Percentiles rank a stretch among this genome's conserved stretches.
phyloP scores from a whole-genome alignment of 306 rosid genomes.

The Luffa aegyptiaca region DNA sequence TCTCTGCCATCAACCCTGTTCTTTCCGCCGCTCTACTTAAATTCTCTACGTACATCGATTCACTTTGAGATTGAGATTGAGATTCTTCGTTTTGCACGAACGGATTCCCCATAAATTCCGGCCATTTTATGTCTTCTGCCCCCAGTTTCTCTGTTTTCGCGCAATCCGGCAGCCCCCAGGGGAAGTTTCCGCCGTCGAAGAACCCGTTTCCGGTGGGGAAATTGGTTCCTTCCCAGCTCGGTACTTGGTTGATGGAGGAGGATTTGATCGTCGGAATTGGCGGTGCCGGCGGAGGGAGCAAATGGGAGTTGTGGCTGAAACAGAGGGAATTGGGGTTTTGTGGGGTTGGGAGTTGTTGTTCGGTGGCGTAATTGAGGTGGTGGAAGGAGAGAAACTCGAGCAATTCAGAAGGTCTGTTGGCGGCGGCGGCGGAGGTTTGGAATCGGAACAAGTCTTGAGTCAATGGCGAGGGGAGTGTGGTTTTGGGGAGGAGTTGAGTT shows the following conservation, averaged over 20 bases:
- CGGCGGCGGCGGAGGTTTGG: constrained; percentile 23
- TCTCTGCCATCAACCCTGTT: constrained; percentile 18
- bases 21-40: background rate
- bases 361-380: constrained; percentile 32
- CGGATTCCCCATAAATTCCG: constrained; percentile 48
- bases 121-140: constrained; percentile 65
- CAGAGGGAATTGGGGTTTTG: constrained; percentile 29
- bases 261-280: constrained; percentile 8
- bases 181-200: constrained; percentile 21
- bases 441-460: constrained; percentile 50
- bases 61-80: background rate
- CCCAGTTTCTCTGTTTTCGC: constrained; percentile 13
- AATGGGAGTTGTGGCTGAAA: constrained; percentile 22
- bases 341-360: constrained; percentile 19
- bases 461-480: background rate
- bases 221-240: constrained; percentile 45
- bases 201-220: background rate
- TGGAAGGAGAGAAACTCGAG: constrained; percentile 47
- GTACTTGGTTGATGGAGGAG: background rate
- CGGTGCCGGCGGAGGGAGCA: constrained; percentile 22
- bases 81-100: constrained; percentile 27
- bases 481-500: background rate
- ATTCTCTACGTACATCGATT: constrained; percentile 18
- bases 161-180: constrained; percentile 28
- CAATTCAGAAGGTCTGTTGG: constrained; percentile 42